phyloP scores from a whole-genome alignment of 805 yeast genomes.

The Pichia pseudocactophila region DNA sequence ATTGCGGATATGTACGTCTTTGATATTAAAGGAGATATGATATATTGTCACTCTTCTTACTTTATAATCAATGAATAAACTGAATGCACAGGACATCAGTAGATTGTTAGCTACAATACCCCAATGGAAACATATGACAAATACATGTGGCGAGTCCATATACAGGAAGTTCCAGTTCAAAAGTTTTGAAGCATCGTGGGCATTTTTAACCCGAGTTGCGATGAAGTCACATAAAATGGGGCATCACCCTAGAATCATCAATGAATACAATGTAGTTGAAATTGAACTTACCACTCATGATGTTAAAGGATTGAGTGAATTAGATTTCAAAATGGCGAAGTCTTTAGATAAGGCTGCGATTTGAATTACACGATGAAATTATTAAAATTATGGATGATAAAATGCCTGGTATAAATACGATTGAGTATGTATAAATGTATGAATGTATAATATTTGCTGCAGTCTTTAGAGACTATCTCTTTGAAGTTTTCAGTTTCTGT shows the following conservation, averaged over 20 bases:
- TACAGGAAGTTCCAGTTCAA: slow-evolving; percentile 32
- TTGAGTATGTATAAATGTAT: too few relatives aligned
- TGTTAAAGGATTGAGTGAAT: slow-evolving; percentile 39
- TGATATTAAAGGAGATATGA: too few relatives aligned
- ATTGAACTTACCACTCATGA: slow-evolving; percentile 61
- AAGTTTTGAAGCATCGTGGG: slow-evolving; percentile 55
- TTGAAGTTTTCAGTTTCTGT: slow-evolving; percentile 34
- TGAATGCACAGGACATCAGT: slow-evolving; percentile 14
- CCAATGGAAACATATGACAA: slow-evolving; percentile 8
- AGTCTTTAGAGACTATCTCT: slow-evolving; percentile 7
- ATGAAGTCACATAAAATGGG: slow-evolving; percentile 47
- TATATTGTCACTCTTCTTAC: too few relatives aligned
- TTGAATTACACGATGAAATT: background rate
- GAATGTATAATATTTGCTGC: background rate
- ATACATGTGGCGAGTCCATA: background rate
- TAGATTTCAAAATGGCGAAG: slow-evolving; percentile 52
- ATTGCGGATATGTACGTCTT: too few relatives aligned
- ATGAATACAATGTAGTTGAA: slow-evolving; percentile 51
- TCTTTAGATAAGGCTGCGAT: slow-evolving; percentile 32
- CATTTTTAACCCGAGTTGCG: slow-evolving; percentile 50
- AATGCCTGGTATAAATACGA: background rate
- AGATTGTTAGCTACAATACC: slow-evolving; percentile 11
- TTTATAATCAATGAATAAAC: background rate
- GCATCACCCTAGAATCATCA: slow-evolving; percentile 65
- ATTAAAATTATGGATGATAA: too few relatives aligned